phyloP scores from a whole-genome alignment of 352 stramenopile species.

The Proteromonas lacertae region DNA sequence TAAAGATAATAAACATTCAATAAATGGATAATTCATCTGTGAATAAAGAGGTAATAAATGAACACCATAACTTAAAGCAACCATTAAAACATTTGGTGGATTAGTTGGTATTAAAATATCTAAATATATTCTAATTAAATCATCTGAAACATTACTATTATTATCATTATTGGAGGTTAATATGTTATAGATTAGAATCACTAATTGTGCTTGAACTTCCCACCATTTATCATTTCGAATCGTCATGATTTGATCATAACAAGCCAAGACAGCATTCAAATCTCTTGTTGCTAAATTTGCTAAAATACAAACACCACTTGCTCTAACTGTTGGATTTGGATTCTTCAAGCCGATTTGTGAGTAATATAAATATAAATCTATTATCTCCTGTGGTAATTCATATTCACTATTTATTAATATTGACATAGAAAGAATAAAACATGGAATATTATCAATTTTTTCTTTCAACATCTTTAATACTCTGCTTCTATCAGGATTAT shows the following conservation, averaged over 20 bases:
- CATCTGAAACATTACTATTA: too few relatives aligned
- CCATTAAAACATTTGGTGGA: too few relatives aligned
- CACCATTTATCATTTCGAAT: conserved; percentile 3
- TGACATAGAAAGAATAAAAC: conserved; percentile 3
- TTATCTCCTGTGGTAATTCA: conserved; percentile 1
- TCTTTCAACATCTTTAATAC: conserved; percentile 8
- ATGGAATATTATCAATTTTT: neutral
- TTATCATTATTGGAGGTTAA: too few relatives aligned
- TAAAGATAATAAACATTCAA: too few relatives aligned
- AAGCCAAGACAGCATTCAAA: neutral
- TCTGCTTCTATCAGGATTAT: neutral
- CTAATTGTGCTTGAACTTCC: conserved; percentile 4
- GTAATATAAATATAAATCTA: conserved; percentile 7
- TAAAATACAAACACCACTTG: conserved; percentile 3
- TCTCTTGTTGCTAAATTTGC: conserved; percentile 1
- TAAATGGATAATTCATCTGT: too few relatives aligned
- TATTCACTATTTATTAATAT: conserved; percentile 2
- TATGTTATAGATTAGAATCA: too few relatives aligned
- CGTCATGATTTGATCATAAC: conserved; percentile 1
- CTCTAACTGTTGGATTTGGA: conserved; percentile 1
- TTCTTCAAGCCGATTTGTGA: conserved; percentile 2
- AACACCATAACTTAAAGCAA: too few relatives aligned
- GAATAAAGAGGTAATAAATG: too few relatives aligned
- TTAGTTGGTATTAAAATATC: too few relatives aligned
- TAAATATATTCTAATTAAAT: too few relatives aligned